A percentile compares a stretch with the other conserved stretches of the same genome.
Conservation (phyloP, 441 rosid genomes). For the Populus hybrid region DNA sequence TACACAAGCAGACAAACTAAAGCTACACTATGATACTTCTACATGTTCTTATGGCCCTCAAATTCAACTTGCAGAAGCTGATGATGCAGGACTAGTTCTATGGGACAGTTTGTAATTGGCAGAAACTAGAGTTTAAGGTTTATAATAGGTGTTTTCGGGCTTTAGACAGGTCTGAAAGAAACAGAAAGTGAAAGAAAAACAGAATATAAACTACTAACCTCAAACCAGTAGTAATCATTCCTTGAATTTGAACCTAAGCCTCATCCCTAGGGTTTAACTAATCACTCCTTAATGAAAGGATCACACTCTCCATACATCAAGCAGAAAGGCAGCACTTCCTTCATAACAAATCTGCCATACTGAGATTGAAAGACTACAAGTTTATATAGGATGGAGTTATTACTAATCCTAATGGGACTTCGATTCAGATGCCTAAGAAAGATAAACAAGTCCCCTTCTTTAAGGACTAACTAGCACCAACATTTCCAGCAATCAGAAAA, state of each 20-base stretch:
- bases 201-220: neutral
- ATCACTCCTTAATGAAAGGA: neutral
- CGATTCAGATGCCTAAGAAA: neutral
- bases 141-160: neutral
- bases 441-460: neutral
- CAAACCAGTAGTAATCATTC: neutral
- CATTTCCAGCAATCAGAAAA: no score
- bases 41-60: neutral
- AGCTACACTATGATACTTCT: neutral
- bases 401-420: neutral
- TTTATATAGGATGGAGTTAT: neutral
- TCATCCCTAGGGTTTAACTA: neutral
- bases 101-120: neutral
- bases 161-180: neutral
- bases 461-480: no score
- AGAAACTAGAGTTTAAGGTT: neutral
- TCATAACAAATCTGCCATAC: neutral
- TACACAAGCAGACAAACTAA: neutral
- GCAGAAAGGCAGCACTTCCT: neutral
- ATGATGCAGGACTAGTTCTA: neutral
- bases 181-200: no score
- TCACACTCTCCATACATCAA: neutral
- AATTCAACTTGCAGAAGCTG: neutral
- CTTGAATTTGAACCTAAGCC: neutral
- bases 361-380: neutral